Evolutionary conservation across 331 rosid species (phyloP).

Genomic region (Ulmus americana): DNA sequence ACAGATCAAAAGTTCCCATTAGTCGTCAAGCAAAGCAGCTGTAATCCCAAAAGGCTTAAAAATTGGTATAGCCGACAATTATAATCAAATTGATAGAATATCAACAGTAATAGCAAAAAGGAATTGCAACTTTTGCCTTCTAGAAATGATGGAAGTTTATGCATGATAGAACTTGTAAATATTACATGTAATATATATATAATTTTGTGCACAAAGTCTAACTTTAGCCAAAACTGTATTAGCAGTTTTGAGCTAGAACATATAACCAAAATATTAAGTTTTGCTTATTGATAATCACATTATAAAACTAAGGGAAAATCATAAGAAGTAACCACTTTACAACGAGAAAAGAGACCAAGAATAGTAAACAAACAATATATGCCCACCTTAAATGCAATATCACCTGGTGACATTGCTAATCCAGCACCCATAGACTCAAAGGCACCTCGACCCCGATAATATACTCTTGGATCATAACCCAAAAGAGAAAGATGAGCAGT

Average conservation of each 20-base stretch:
- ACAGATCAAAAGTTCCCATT: constrained; percentile 19
- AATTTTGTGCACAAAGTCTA: neutral
- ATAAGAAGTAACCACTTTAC: neutral
- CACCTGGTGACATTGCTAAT: constrained; percentile 95
- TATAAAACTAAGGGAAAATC: neutral
- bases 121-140: neutral
- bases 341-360: constrained; percentile 1
- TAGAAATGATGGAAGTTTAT: neutral
- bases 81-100: constrained; percentile 8
- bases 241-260: no score
- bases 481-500: constrained; percentile 95
- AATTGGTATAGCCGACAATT: neutral
- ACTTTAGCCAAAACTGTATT: no score
- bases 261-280: neutral
- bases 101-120: constrained; percentile 4
- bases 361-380: neutral
- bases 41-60: neutral
- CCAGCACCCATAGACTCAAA: constrained; percentile 99
- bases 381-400: constrained; percentile 86
- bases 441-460: constrained; percentile 91
- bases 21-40: constrained; percentile 15
- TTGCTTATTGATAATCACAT: no score
- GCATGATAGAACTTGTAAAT: neutral
- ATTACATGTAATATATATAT: no score
- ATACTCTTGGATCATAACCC: constrained; percentile 85